Base-by-base conservation (phyloP, 83 land plant species). In the Isoetes engelmannii region DNA sequence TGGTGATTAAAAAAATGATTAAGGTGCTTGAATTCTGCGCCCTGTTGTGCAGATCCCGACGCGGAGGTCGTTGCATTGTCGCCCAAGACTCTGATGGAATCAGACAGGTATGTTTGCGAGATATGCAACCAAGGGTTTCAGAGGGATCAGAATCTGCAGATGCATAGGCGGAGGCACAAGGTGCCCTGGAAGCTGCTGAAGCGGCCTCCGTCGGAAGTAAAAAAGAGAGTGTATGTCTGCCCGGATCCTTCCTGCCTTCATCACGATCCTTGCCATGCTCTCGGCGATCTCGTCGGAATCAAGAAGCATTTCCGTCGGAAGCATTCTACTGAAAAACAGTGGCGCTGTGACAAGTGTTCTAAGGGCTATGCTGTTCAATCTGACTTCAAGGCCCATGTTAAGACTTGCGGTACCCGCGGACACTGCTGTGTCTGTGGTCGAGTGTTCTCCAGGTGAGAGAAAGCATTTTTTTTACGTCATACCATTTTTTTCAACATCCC, bases 51-150 rank as follows among this genome's bases (percentile, higher is more conserved):
- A 28, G 37, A 28, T 28, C 37, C 37, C 37, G 37, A 28, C 37
- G 37, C 54, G 54, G 54, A 12, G 15, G 15, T 86, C 50, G 87
- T 90, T 45, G 83, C 86, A 37, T 82, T 85, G 5, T 90, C 91
- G 19, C 97, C 97, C 5, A 75, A 80, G 57, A 92, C 90, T 15
- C 74, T 92, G 45, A 72, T 92, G 82, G 97, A 92, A 58, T 92
- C 97, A 28, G 93, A 92, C 47, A 74, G 88, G 17, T 92, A 92
- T 63, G 37, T 28, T 0, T 92, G 97, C 58, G 93, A 92, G 82
- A 92, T 92, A 59, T 92, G 97, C 86, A 84, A 87, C 63, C 97
- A 92, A 61, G 93, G 97, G 4, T 92, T 92, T 76, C 97, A 92
- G 75, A 64, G 97, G 21, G 97, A 92, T 48, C 97, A 92, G 63